Evolutionary conservation across 805 yeast genomes (phyloP).

Genomic region (Ogataea kodamae): DNA sequence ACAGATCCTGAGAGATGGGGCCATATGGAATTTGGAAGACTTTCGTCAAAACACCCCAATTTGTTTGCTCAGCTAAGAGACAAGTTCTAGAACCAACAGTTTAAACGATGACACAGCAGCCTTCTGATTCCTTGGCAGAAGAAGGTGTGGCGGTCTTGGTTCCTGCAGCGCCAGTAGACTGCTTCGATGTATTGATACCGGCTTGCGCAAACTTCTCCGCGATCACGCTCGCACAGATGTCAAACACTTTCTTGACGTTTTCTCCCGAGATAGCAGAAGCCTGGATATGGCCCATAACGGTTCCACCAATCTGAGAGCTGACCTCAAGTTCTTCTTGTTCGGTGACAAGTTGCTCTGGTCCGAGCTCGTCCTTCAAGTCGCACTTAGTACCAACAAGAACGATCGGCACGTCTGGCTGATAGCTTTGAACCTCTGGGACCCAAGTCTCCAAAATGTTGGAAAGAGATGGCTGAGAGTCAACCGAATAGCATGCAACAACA

Average conservation of each 20-base stretch:
- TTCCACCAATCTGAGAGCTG: conserved; percentile 41
- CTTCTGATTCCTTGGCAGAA: conserved; percentile 4
- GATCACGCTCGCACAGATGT: conserved; percentile 37
- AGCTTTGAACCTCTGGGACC: conserved; percentile 78
- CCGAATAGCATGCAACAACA: conserved; percentile 65
- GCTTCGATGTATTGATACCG: conserved; percentile 3
- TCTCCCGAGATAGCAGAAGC: conserved; percentile 70
- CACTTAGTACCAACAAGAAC: conserved; percentile 72
- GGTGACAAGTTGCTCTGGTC: conserved; percentile 33
- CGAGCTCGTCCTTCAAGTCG: conserved; percentile 41
- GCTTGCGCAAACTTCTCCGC: conserved; percentile 8
- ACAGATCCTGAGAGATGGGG: too few relatives aligned
- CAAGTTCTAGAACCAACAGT: conserved; percentile 2
- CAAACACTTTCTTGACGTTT: conserved; percentile 64
- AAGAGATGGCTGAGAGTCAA: conserved; percentile 57
- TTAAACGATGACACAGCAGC: conserved; percentile 15
- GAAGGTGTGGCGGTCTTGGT: conserved; percentile 1
- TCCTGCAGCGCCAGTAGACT: conserved; percentile 1
- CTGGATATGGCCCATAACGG: conserved; percentile 58
- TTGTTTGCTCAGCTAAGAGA: too few relatives aligned
- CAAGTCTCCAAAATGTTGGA: conserved; percentile 72
- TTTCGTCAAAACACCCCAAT: too few relatives aligned
- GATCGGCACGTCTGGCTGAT: conserved; percentile 76
- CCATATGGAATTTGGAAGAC: too few relatives aligned
- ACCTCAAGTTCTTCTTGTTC: conserved; percentile 42